Conservation (phyloP, 495 filamentous ascomycete species). For the Poronia punctata region DNA sequence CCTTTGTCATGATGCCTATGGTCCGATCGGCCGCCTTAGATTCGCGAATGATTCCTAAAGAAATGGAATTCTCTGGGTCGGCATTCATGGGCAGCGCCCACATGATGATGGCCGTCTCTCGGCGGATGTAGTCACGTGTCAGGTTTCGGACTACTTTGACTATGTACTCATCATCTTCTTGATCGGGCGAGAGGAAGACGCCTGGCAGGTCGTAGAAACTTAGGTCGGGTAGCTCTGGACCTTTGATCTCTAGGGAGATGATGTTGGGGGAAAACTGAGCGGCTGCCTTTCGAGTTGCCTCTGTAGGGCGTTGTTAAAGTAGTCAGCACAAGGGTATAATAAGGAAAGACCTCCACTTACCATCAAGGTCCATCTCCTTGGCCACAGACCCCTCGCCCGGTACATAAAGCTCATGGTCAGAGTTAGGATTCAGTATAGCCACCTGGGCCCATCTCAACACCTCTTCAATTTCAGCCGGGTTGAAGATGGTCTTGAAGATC, state of each 20-base stretch:
- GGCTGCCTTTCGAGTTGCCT: slow-evolving; percentile 29
- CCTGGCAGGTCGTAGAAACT: slow-evolving; percentile 79
- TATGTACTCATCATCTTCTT: slow-evolving; percentile 56
- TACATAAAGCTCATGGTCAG: slow-evolving; percentile 38
- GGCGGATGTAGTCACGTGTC: slow-evolving; percentile 56
- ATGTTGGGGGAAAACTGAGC: slow-evolving; percentile 74
- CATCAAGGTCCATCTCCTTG: slow-evolving; percentile 17
- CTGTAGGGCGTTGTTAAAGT: slow-evolving; percentile 9
- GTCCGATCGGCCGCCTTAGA: slow-evolving; percentile 54
- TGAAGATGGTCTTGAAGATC: slow-evolving; percentile 38
- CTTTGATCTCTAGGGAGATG: slow-evolving; percentile 64
- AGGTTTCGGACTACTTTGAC: slow-evolving; percentile 62
- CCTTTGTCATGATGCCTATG: slow-evolving; percentile 75
- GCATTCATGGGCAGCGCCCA: slow-evolving; percentile 68
- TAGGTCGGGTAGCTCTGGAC: slow-evolving; percentile 58
- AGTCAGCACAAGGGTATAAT: background rate
- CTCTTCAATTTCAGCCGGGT: slow-evolving; percentile 45
- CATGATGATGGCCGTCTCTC: slow-evolving; percentile 61
- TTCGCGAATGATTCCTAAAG: slow-evolving; percentile 53
- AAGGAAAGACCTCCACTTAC: slow-evolving; percentile 9
- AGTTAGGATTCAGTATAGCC: slow-evolving; percentile 58
- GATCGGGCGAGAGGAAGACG: slow-evolving; percentile 59
- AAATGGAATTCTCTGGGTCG: slow-evolving; percentile 65
- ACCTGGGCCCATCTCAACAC: slow-evolving; percentile 63
- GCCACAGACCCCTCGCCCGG: slow-evolving; percentile 36